These are phyloP conservation scores for Plasmodium knowlesi DNA, from an alignment of 169 alveolate genomes.

Conservation along the genomic window DNA sequence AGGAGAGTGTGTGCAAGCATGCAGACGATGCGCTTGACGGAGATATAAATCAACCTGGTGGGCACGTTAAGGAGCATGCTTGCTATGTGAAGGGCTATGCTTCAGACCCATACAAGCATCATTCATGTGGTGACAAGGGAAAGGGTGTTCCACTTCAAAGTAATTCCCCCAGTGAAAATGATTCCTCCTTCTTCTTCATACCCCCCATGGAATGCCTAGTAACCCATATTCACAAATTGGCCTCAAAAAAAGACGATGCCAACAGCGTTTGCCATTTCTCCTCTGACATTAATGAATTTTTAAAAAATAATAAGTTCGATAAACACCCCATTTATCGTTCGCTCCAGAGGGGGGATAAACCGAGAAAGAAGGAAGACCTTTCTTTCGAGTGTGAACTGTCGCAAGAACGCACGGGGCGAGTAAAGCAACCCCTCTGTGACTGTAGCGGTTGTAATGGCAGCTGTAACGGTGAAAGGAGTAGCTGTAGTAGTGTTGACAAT, in stretches of 20 bases:
- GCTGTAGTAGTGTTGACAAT: too few species aligned
- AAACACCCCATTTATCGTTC: not conserved
- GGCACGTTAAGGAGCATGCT: too few species aligned
- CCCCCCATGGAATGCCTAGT: constrained; percentile 73
- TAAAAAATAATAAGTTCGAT: constrained; percentile 38
- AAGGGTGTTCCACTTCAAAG: not conserved
- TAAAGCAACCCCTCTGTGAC: not conserved
- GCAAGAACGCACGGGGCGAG: not conserved
- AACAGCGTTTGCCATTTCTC: not conserved
- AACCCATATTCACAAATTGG: constrained; percentile 36
- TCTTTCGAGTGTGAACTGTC: not conserved
- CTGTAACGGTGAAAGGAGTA: too few species aligned
- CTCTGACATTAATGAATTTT: not conserved
- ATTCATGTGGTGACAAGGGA: not conserved
- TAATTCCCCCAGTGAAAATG: not conserved
- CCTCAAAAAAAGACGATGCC: not conserved
- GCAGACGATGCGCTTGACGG: not conserved
- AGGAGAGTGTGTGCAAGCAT: not conserved
- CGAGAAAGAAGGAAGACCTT: not conserved
- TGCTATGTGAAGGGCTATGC: too few species aligned
- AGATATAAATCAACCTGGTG: not conserved
- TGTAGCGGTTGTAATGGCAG: not conserved
- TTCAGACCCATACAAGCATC: not conserved
- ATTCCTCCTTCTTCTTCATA: constrained; percentile 62
- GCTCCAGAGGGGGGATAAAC: not conserved